Base-by-base conservation (phyloP, 2,329 filamentous ascomycete genomes). In the Ascochyta lentis region DNA sequence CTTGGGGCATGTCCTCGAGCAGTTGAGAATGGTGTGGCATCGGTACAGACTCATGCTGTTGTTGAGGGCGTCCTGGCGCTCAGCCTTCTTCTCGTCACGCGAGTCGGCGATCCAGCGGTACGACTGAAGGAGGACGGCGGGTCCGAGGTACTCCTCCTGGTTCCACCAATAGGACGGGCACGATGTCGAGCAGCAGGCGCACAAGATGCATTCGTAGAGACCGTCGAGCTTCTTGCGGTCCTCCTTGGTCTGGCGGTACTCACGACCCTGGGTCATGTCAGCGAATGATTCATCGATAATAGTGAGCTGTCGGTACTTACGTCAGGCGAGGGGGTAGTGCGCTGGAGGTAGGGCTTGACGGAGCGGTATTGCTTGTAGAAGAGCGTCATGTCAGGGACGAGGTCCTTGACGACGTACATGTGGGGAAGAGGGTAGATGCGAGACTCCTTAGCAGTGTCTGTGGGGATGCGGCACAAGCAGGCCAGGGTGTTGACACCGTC, bases 161-260 rank as follows among this genome's bases (percentile, higher is more conserved):
- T 99, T 99, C 95, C 95, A 99, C 95, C 95, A 99, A 85, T 99
- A 99, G 16, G 92, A 97, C n/a, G 95, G 95, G 85, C 95, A 99
- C 42, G 94, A 96, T 22, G 95, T 99, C 66, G 91, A 95, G 88
- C 95, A 99, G 88, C 95, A 99, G 69, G 94, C 94, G 84, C 95
- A 99, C 56, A 99, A 89, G 79, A 99, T 98, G 82, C 95, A 99
- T 82, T 99, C 95, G 83, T 99, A 98, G 27, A 98, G 87, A 64
- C 95, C 95, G 76, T 98, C 95, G 52, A 99, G 89, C 88, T 96
- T 99, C 81, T 88, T 91, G 75, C 95, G 92, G 68, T 99, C 94
- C 68, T 86, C 92, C 79, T 92, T 94, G 70, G 84, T 90, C 81
- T 98, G 95, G 65, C 90, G 90, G 84, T 90, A 89, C 79, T 99